phyloP scores from a whole-genome alignment of 495 filamentous ascomycete species.

The Penicillium chermesinum region DNA sequence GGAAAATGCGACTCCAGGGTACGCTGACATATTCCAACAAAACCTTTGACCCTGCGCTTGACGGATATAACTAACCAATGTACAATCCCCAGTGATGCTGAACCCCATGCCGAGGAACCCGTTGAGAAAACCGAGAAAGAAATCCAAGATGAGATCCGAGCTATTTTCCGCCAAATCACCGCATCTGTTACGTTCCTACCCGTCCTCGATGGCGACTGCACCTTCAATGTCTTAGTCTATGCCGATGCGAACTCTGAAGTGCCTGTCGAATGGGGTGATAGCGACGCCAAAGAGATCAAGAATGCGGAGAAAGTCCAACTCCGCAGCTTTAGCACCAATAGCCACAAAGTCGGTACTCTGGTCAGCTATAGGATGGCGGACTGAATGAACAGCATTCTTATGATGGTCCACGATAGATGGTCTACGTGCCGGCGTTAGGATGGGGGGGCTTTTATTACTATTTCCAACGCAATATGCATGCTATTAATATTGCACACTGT shows the following conservation, averaged over 20 bases:
- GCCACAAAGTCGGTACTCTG: slow-evolving; percentile 86
- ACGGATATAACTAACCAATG: slow-evolving; percentile 4
- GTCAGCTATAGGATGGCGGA: slow-evolving; percentile 75
- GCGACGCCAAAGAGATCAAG: slow-evolving; percentile 94
- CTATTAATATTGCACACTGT: too few species aligned
- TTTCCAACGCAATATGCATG: slow-evolving; percentile 6
- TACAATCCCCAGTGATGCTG: slow-evolving; percentile 23
- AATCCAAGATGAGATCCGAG: slow-evolving; percentile 91
- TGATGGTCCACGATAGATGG: slow-evolving; percentile 20
- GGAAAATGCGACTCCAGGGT: slow-evolving; percentile 56
- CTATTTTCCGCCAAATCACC: slow-evolving; percentile 95
- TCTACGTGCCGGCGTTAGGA: slow-evolving; percentile 29
- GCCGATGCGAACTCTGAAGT: slow-evolving; percentile 96
- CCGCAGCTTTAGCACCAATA: slow-evolving; percentile 91
- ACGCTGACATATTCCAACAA: slow-evolving; percentile 16
- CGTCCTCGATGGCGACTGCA: slow-evolving; percentile 87
- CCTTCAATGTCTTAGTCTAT: slow-evolving; percentile 97
- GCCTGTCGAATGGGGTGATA: slow-evolving; percentile 97
- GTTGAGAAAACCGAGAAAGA: slow-evolving; percentile 83
- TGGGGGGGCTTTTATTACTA: slow-evolving; percentile 7
- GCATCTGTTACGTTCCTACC: slow-evolving; percentile 96
- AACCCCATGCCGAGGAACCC: slow-evolving; percentile 27
- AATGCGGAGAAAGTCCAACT: slow-evolving; percentile 94
- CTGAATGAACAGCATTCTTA: slow-evolving; percentile 15
- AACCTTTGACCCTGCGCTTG: background rate